A percentile compares a stretch with the other conserved stretches of the same genome.
Evolutionary conservation across 352 stramenopile species (phyloP).

Genomic region (Lagenidium sp.): DNA sequence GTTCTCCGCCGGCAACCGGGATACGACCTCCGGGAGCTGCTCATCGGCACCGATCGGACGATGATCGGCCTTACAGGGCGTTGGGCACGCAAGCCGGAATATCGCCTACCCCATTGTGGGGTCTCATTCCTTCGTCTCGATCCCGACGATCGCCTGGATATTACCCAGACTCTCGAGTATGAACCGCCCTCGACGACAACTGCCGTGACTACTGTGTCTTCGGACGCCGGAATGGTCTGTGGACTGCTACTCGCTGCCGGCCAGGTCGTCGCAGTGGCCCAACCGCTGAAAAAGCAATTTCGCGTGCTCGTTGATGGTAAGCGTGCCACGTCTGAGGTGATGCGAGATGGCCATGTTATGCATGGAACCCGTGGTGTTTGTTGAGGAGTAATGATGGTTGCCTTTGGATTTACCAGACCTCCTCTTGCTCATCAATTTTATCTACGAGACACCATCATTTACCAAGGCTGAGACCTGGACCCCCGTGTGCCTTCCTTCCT

Average conservation of each 20-base stretch:
- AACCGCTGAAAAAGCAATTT: constrained; percentile 60
- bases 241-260: constrained; percentile 37
- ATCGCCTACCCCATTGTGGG: constrained; percentile 36
- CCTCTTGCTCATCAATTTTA: constrained; percentile 54
- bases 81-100: constrained; percentile 25
- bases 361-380: too few species aligned
- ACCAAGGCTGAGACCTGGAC: constrained; percentile 61
- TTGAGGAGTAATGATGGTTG: too few species aligned
- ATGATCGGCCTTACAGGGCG: constrained; percentile 27
- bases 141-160: constrained; percentile 23
- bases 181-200: constrained; percentile 12
- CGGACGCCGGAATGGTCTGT: too few species aligned
- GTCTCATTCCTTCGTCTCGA: constrained; percentile 40
- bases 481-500: constrained; percentile 51
- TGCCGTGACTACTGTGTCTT: constrained; percentile 12
- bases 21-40: constrained; percentile 64
- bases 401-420: constrained; percentile 27
- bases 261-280: constrained; percentile 41
- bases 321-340: not conserved
- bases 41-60: constrained; percentile 49
- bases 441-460: constrained; percentile 62
- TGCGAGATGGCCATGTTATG: not conserved
- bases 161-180: constrained; percentile 38
- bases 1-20: constrained; percentile 43
- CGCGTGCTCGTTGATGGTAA: constrained; percentile 49